Evolutionary conservation across 2,329 filamentous ascomycete genomes (phyloP).

Genomic region (Aspergillus thermomutatus): DNA sequence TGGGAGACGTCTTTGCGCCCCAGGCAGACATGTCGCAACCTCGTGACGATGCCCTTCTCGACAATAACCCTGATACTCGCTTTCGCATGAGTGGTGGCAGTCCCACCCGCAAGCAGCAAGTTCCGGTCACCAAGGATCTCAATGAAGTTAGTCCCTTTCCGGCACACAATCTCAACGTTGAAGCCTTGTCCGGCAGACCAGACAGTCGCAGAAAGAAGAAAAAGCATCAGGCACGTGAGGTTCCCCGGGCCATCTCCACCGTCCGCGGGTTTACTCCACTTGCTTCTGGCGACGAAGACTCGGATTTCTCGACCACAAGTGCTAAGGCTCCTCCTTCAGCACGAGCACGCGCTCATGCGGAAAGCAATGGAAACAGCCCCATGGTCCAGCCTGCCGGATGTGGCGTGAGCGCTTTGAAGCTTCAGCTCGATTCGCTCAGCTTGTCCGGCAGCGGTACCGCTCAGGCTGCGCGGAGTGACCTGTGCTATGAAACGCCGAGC

Average conservation of each 20-base stretch:
- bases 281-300: slow-evolving; percentile 45
- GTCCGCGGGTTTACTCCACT: slow-evolving; percentile 44
- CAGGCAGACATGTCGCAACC: slow-evolving; percentile 32
- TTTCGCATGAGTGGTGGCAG: slow-evolving; percentile 27
- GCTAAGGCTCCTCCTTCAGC: slow-evolving; percentile 33
- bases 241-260: slow-evolving; percentile 36
- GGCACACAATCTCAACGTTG: slow-evolving; percentile 25
- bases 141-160: slow-evolving; percentile 26
- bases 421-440: slow-evolving; percentile 75
- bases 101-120: slow-evolving; percentile 21
- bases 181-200: slow-evolving; percentile 24
- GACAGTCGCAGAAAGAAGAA: slow-evolving; percentile 39
- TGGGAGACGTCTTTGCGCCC: slow-evolving; percentile 39
- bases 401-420: slow-evolving; percentile 78
- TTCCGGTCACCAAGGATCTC: slow-evolving; percentile 7
- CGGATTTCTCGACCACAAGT: slow-evolving; percentile 40
- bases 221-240: slow-evolving; percentile 31
- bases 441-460: slow-evolving; percentile 60
- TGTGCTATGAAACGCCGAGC: slow-evolving; percentile 46
- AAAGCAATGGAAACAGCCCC: slow-evolving; percentile 41
- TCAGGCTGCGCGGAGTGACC: slow-evolving; percentile 51
- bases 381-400: slow-evolving; percentile 53
- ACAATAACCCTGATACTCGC: slow-evolving; percentile 20
- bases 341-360: slow-evolving; percentile 24
- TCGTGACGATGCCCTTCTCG: slow-evolving; percentile 17